phyloP scores from a whole-genome alignment of 495 filamentous ascomycete genomes.

The Bathelium albidoporum region DNA sequence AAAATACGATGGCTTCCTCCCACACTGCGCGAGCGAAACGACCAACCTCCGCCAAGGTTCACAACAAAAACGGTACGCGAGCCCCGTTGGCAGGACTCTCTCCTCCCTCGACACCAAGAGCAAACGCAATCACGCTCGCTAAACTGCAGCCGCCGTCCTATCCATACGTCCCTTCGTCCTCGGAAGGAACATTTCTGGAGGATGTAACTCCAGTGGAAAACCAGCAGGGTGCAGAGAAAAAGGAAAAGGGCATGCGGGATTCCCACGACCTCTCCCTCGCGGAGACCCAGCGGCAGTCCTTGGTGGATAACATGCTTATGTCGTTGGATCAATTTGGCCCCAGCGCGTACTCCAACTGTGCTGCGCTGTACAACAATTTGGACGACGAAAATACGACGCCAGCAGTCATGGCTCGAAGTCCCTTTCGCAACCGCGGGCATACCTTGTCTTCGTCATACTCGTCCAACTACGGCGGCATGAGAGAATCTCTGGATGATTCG shows the following conservation, averaged over 20 bases:
- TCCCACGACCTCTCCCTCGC: neutral
- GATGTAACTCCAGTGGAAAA: neutral
- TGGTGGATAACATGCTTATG: slow-evolving; percentile 70
- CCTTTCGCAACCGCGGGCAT: slow-evolving; percentile 46
- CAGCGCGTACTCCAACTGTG: slow-evolving; percentile 21
- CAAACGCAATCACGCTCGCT: neutral
- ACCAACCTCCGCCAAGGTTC: neutral
- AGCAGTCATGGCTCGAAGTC: slow-evolving; percentile 26
- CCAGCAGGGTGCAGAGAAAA: neutral
- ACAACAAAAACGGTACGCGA: neutral
- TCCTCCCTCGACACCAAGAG: neutral
- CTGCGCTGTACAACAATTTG: slow-evolving; percentile 30
- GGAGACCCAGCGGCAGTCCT: neutral
- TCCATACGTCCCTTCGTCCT: neutral
- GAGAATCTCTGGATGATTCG: slow-evolving; percentile 51
- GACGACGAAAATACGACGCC: slow-evolving; percentile 33
- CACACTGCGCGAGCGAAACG: neutral
- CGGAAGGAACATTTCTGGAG: neutral
- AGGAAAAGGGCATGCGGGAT: neutral
- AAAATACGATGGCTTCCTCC: neutral
- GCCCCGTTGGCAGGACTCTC: neutral
- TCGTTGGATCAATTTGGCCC: slow-evolving; percentile 64
- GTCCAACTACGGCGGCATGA: slow-evolving; percentile 57
- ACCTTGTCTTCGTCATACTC: slow-evolving; percentile 60
- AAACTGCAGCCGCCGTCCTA: neutral